A percentile compares a stretch with the other conserved stretches of the same genome.
phyloP scores from a whole-genome alignment of 2,329 filamentous ascomycete species.

The Trichoderma guizhouense region DNA sequence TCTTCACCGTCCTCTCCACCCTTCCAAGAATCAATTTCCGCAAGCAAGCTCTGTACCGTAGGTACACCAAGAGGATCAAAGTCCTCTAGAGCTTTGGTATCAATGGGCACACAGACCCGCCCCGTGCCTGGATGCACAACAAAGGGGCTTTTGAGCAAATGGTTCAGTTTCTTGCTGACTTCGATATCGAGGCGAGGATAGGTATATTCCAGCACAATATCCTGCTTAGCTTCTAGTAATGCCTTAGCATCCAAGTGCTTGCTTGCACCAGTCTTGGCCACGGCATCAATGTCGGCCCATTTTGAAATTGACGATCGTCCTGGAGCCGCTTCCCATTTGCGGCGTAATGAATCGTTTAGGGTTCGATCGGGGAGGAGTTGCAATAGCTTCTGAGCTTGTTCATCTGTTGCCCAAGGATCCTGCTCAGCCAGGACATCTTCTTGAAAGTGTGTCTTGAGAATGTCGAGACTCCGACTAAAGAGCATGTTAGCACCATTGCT shows the following conservation, averaged over 20 bases:
- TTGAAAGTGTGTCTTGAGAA: conserved; percentile 81
- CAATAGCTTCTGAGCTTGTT: conserved; percentile 74
- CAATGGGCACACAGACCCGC: conserved; percentile 91
- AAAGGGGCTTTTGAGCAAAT: conserved; percentile 95
- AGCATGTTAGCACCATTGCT: background rate
- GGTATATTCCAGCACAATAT: conserved; percentile 94
- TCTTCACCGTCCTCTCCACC: conserved; percentile 43
- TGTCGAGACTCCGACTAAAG: conserved; percentile 72
- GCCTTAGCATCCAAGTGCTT: conserved; percentile 69
- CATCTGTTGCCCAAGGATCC: conserved; percentile 73
- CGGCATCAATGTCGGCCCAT: conserved; percentile 88
- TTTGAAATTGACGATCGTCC: conserved; percentile 73
- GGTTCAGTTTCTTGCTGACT: conserved; percentile 96
- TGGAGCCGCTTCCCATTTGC: conserved; percentile 87
- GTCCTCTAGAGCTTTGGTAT: conserved; percentile 65
- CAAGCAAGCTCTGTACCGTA: conserved; percentile 76
- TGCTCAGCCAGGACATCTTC: conserved; percentile 77
- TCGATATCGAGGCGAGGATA: conserved; percentile 96
- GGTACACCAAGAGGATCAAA: conserved; percentile 90
- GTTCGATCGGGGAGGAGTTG: conserved; percentile 77
- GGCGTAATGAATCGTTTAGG: conserved; percentile 73
- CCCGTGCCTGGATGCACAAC: conserved; percentile 95
- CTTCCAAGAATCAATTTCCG: conserved; percentile 83
- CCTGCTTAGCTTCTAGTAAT: conserved; percentile 86
- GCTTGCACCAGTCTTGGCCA: conserved; percentile 73